Percentiles rank a stretch among this genome's conserved stretches.
phyloP scores from a whole-genome alignment of 2,329 filamentous ascomycete genomes.

The Phialophora chinensis region DNA sequence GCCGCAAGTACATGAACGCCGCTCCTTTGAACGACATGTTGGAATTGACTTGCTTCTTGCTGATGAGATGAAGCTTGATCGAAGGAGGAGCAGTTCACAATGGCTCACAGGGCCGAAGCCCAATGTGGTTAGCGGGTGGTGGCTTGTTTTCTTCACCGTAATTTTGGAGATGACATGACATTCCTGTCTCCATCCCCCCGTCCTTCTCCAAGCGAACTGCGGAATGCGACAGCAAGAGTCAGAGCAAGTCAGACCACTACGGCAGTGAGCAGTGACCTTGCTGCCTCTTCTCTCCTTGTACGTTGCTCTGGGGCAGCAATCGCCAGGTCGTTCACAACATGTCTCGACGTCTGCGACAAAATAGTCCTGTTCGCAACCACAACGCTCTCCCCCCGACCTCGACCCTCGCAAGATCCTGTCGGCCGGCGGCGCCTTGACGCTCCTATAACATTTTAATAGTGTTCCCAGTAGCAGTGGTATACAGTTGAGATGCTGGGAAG shows the following conservation, averaged over 20 bases:
- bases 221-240: not conserved
- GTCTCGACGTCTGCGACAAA: constrained; percentile 17
- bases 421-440: not conserved
- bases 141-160: constrained; percentile 12
- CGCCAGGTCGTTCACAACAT: constrained; percentile 13
- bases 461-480: not conserved
- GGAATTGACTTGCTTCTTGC: not conserved
- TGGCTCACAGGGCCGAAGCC: not conserved
- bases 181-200: not conserved
- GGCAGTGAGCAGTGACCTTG: constrained; percentile 10
- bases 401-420: not conserved
- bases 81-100: not conserved
- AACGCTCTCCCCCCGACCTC: constrained; percentile 5
- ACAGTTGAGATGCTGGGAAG: constrained; percentile 33
- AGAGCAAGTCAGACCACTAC: constrained; percentile 7
- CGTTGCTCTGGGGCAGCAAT: not conserved
- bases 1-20: not conserved
- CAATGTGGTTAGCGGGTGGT: constrained; percentile 5
- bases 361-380: constrained; percentile 11
- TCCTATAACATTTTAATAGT: not conserved
- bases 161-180: constrained; percentile 8
- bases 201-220: constrained; percentile 1
- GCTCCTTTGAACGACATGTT: not conserved
- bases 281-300: not conserved
- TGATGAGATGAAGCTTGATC: not conserved